These are phyloP conservation scores for Gaeumannomyces tritici DNA, from an alignment of 2,329 filamentous ascomycete species.

Conservation along the genomic window DNA sequence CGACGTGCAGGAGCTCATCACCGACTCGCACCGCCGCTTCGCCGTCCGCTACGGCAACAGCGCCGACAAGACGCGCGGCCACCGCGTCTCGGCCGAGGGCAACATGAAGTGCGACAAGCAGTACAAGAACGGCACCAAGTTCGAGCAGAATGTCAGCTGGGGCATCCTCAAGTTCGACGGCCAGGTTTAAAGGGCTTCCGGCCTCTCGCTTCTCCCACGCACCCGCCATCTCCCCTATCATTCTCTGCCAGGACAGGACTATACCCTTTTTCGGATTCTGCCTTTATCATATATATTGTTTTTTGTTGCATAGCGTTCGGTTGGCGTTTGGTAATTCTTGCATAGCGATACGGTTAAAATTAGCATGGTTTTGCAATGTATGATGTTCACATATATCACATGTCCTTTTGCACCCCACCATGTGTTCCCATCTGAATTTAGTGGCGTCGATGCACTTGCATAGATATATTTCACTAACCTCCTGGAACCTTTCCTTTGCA, in stretches of 20 bases:
- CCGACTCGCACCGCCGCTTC: not conserved
- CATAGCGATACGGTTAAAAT: not conserved
- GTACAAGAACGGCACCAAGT: constrained; percentile 1
- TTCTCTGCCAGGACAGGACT: not conserved
- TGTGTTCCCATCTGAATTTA: no score
- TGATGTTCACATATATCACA: no score
- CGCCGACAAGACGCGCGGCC: not conserved
- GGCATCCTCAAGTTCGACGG: not conserved
- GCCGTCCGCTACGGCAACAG: not conserved
- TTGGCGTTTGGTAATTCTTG: not conserved
- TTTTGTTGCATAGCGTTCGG: not conserved
- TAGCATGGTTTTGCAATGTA: no score
- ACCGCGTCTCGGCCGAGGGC: not conserved
- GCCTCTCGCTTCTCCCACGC: not conserved
- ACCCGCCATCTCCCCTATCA: no score
- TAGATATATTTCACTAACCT: no score
- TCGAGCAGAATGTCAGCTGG: not conserved
- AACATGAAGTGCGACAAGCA: constrained; percentile 1
- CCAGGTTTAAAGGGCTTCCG: not conserved
- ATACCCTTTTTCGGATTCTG: not conserved
- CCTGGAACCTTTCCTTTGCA: no score
- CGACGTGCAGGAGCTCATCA: not conserved
- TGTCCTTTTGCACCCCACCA: no score
- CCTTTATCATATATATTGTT: not conserved
- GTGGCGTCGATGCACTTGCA: no score